Conservation (phyloP, 176 grass and related monocot species). For the Avena eriantha region DNA sequence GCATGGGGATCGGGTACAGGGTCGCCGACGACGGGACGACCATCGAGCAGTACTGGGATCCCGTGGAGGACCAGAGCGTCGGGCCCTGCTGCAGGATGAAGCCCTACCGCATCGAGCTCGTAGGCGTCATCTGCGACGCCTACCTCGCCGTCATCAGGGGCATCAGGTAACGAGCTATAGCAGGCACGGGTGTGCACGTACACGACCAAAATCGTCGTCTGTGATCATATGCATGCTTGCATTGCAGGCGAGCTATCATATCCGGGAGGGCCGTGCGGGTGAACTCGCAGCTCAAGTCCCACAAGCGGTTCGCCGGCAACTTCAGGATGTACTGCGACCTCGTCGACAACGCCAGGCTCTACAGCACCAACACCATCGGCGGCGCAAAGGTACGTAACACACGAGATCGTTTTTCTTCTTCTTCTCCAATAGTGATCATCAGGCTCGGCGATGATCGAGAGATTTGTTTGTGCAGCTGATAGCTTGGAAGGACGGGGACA, state of each 20-base stretch:
- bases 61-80: constrained; percentile 18
- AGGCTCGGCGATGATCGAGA: constrained; percentile 3
- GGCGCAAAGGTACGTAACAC: constrained; percentile 63
- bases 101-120: constrained; percentile 91
- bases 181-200: not conserved
- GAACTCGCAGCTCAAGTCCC: constrained; percentile 88
- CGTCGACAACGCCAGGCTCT: constrained; percentile 84
- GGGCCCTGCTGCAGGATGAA: constrained; percentile 32
- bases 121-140: constrained; percentile 84
- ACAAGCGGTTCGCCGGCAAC: constrained; percentile 81
- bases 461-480: constrained; percentile 56
- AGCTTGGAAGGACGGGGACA: constrained; percentile 72
- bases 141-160: constrained; percentile 90
- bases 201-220: not conserved
- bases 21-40: constrained; percentile 63
- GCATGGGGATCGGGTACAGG: constrained; percentile 93
- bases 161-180: constrained; percentile 54
- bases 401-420: not conserved
- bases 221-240: no score
- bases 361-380: constrained; percentile 78
- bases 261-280: constrained; percentile 84
- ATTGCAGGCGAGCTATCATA: constrained; percentile 78
- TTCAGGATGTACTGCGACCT: constrained; percentile 83
- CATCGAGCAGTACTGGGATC: constrained; percentile 94
- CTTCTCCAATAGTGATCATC: not conserved